A percentile compares a stretch with the other conserved stretches of the same genome.
These are phyloP conservation scores for Bolboschoenus planiculmis DNA, from an alignment of 176 grass and related monocot species.

Conservation along the genomic window DNA sequence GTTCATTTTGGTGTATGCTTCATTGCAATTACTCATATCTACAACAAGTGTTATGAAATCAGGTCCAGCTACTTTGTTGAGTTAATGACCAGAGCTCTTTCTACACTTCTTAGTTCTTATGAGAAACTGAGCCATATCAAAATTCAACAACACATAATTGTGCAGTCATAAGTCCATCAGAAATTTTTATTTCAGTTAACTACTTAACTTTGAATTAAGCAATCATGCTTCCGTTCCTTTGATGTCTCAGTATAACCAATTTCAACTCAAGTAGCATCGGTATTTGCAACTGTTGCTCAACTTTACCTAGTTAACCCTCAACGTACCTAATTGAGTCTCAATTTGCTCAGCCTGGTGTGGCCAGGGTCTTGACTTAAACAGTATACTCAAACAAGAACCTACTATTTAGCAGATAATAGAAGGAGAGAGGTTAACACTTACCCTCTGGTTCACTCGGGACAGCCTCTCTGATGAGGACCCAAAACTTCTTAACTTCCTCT, in stretches of 20 bases:
- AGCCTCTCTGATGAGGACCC: slow-evolving; percentile 69
- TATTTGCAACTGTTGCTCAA: neutral
- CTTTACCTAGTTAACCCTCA: neutral
- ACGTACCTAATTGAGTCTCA: neutral
- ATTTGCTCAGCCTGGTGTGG: neutral
- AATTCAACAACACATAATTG: neutral
- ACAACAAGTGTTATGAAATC: neutral
- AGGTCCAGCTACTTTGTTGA: neutral
- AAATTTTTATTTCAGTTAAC: neutral
- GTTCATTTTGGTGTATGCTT: neutral
- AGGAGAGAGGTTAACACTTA: slow-evolving; percentile 90
- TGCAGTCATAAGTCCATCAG: neutral
- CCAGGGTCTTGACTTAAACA: neutral
- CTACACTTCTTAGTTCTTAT: neutral
- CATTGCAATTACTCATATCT: neutral
- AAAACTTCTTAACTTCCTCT: slow-evolving; percentile 77
- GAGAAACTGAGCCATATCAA: neutral
- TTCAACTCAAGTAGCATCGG: neutral
- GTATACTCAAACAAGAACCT: slow-evolving; percentile 20
- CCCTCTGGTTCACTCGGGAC: slow-evolving; percentile 82
- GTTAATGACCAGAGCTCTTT: neutral
- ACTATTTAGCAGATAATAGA: slow-evolving; percentile 56
- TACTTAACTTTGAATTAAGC: neutral
- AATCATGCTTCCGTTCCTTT: neutral
- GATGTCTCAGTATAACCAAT: neutral